Evolutionary conservation across 2,329 filamentous ascomycete species (phyloP), one percentile per base, ranked within the genome.

Genomic region (Whalleya microplaca): DNA sequence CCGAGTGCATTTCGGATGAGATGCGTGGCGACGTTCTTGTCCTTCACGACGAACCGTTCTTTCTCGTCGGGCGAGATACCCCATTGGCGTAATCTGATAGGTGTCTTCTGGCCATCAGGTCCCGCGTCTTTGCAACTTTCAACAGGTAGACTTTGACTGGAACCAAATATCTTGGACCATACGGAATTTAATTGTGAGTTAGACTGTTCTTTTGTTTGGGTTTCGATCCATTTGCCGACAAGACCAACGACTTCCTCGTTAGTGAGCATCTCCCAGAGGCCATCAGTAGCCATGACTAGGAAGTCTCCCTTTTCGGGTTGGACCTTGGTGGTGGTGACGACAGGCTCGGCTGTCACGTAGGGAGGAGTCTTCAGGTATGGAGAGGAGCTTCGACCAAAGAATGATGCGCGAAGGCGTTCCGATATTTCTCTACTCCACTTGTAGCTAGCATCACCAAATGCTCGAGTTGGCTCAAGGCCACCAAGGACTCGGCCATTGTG

Each of bases 241-340:
- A 99, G 84, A 0, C 95, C 95, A 48, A 99, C 90, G 1, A 97
- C 95, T 78, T 99, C 95, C 71, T 99, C 95, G 68, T 98, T 99
- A 46, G 92, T 97, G 59, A 99, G 82, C 95, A 98, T 98, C 76
- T 99, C 95, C 95, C 95, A 99, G 0, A 99, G 82, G 3, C 95
- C 95, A 71, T 99, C 95, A 0, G 95, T 97, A 20, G 95, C 95
- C 81, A 99, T 88, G 59, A 99, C 94, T 12, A 99, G 81, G 68
- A 99, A 99, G 71, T 99, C 95, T 45, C 94, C 93, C 61, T 91
- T 91, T 51, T 91, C 85, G 1, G 95, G 95, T 66, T 94, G 83
- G 50, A 99, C 88, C 73, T 95, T 89, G 45, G 94, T 98, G 1
- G 92, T 96, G 0, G 94, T 98, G 51, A 99, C 85, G 20, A 98